Percentiles rank a stretch among this genome's conserved stretches.
Evolutionary conservation across 495 filamentous ascomycete species (phyloP).

Genomic region (Monascus purpureus): DNA sequence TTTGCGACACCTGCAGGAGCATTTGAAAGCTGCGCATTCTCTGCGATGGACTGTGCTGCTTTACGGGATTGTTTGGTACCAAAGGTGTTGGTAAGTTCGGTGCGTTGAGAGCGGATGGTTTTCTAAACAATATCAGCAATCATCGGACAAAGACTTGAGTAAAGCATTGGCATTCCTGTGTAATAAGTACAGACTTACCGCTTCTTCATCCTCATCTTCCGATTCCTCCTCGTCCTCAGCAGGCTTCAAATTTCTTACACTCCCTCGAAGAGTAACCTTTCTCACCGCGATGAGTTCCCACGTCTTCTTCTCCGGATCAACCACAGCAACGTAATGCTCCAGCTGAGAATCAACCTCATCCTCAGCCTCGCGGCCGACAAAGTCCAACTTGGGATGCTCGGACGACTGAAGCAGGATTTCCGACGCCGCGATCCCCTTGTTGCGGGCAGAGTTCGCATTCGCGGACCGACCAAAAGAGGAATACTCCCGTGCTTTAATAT

Average conservation of each 20-base stretch:
- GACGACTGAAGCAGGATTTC: constrained; percentile 72
- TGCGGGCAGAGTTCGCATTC: too few species aligned
- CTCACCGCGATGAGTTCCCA: constrained; percentile 64
- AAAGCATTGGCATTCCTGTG: too few species aligned
- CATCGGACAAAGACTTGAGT: too few species aligned
- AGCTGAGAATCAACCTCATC: constrained; percentile 49
- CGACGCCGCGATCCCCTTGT: constrained; percentile 27
- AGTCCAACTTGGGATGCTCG: constrained; percentile 65
- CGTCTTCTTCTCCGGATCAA: constrained; percentile 56
- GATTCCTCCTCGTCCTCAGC: constrained; percentile 26
- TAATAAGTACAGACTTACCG: constrained; percentile 12
- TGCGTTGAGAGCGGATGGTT: constrained; percentile 44
- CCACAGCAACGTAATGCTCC: constrained; percentile 79
- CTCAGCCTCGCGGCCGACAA: constrained; percentile 60
- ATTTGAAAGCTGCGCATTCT: constrained; percentile 57
- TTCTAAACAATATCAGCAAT: constrained; percentile 18
- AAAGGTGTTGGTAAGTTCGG: constrained; percentile 72
- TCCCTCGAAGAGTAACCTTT: constrained; percentile 56
- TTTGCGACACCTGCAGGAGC: constrained; percentile 34
- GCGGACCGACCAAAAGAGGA: constrained; percentile 16
- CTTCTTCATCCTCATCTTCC: constrained; percentile 24
- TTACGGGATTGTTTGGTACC: constrained; percentile 91
- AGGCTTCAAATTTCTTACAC: constrained; percentile 38
- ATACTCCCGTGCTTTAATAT: constrained; percentile 38
- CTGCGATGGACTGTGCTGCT: constrained; percentile 57